Evolutionary conservation across 192 early-diverging fungal genomes (phyloP), one percentile per base, ranked within the genome.

Genomic region (Umbelopsis isabellina): DNA sequence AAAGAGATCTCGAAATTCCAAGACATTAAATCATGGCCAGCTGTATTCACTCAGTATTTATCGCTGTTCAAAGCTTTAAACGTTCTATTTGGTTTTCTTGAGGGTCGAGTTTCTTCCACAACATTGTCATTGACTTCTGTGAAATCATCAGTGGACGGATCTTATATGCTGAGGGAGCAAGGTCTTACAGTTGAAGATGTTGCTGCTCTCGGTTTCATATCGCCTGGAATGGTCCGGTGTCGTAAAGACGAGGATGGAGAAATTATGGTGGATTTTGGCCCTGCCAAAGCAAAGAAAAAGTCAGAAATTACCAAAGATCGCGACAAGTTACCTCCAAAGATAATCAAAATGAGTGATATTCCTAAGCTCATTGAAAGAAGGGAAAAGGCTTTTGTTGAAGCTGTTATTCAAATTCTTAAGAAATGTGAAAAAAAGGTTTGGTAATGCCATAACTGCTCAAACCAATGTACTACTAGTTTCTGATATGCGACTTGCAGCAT

Each of bases 241-340:
- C 55, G 55, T n/a, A 30, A 25, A 25, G 55, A 61, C 25, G 55
- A 61, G 2, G 55, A 61, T 35, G 33, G 12, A n/a, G 55, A 61
- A 61, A 61, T 61, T 4, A 61, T 61, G 55, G 33, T 61, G 18
- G 55, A 61, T 18, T 61, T 61, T 35, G 55, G 55, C 7, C 55
- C 55, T 35, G 30, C 55, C 2, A 61, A 61, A 35, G 55, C 27
- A 16, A 61, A 61, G 30, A 61, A 61, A 61, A 61, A 35, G 30
- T 8, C 27, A 35, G 55, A 61, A 4, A 27, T 35, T 11, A 35
- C 25, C 15, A 61, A 61, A 16, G 55, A 61, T 4, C 55, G 55
- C 6, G 55, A 61, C 11, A 61, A 61, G 16, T 2, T 25, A 7
- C 55, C 55, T 61, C 55, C 55, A 16, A 61, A 61, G 37, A 25